Evolutionary conservation across 2,329 filamentous ascomycete species (phyloP).

Genomic region (Ophiostoma himal-ulmi): DNA sequence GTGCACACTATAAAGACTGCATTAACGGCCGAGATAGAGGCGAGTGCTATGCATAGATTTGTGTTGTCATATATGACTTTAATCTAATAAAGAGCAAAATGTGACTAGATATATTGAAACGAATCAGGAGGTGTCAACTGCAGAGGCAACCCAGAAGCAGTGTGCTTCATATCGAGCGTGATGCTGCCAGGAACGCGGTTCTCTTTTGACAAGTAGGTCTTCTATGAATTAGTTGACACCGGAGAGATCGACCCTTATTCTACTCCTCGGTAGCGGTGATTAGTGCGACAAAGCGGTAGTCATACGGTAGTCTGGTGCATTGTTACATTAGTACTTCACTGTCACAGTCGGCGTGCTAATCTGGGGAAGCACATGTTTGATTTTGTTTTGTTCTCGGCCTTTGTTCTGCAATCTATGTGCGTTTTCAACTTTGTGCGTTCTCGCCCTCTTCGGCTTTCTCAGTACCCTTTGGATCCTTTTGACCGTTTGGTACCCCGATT

Average conservation of each 20-base stretch:
- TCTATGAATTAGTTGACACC: background rate
- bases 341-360: background rate
- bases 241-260: background rate
- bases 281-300: background rate
- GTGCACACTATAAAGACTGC: constrained; percentile 16
- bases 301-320: background rate
- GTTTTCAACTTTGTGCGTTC: background rate
- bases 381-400: background rate
- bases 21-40: constrained; percentile 27
- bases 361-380: background rate
- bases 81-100: background rate
- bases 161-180: background rate
- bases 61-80: background rate
- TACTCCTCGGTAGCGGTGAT: background rate
- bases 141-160: background rate
- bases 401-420: background rate
- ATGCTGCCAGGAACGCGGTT: background rate
- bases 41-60: constrained; percentile 14
- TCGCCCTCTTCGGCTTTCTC: background rate
- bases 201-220: background rate
- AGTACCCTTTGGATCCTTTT: background rate
- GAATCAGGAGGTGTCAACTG: background rate
- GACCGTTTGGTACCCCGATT: background rate
- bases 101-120: background rate
- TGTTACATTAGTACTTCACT: background rate